Percentiles rank a stretch among this genome's conserved stretches.
Evolutionary conservation across 2,329 filamentous ascomycete species (phyloP).

Genomic region (Diaporthe batatas): DNA sequence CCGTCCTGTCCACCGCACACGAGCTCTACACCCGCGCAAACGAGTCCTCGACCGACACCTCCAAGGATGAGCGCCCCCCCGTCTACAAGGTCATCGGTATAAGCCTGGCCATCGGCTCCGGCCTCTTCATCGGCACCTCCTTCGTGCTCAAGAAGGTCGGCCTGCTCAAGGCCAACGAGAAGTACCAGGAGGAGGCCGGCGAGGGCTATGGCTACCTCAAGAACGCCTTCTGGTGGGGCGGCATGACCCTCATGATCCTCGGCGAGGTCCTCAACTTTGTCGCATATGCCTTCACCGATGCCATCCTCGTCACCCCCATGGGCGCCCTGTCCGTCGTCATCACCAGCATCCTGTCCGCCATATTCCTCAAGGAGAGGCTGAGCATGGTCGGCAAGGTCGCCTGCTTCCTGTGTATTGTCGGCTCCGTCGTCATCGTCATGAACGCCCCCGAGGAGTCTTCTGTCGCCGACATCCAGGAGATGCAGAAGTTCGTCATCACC

Average conservation of each 20-base stretch:
- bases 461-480: conserved; percentile 89
- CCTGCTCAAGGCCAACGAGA: conserved; percentile 90
- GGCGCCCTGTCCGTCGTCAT: conserved; percentile 84
- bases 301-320: conserved; percentile 63
- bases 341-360: conserved; percentile 89
- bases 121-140: conserved; percentile 91
- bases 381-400: conserved; percentile 97
- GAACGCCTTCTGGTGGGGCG: conserved; percentile 93
- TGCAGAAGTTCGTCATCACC: conserved; percentile 87
- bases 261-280: conserved; percentile 98
- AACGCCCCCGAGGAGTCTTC: conserved; percentile 91
- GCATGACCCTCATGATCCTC: conserved; percentile 97
- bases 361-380: conserved; percentile 94
- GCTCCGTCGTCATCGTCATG: conserved; percentile 92
- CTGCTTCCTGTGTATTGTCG: conserved; percentile 94
- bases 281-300: conserved; percentile 89
- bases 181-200: conserved; percentile 95
- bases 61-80: conserved; percentile 56
- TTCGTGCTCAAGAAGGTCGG: conserved; percentile 97
- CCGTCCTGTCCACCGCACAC: conserved; percentile 62
- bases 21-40: conserved; percentile 60
- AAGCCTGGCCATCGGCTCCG: conserved; percentile 85
- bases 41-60: conserved; percentile 47
- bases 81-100: conserved; percentile 90
- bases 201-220: conserved; percentile 98